phyloP scores from a whole-genome alignment of 495 filamentous ascomycete species.

The Chaetomidium leptoderma region DNA sequence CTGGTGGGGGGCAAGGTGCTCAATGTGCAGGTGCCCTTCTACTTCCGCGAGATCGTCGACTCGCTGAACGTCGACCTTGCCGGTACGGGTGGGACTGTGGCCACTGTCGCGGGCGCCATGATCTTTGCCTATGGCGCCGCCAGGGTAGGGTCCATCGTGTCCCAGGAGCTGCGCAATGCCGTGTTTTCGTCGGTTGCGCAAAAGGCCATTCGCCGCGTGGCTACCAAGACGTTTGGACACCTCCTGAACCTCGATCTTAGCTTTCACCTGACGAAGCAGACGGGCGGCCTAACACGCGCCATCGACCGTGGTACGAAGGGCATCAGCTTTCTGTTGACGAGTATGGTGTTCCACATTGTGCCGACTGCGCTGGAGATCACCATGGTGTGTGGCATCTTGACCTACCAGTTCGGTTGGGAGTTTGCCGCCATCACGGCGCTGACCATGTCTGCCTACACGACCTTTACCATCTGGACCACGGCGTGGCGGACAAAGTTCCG shows the following conservation, averaged over 20 bases:
- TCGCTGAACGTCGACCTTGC: slow-evolving; percentile 94
- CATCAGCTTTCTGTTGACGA: slow-evolving; percentile 92
- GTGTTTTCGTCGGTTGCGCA: slow-evolving; percentile 96
- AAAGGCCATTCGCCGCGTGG: slow-evolving; percentile 89
- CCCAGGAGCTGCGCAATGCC: slow-evolving; percentile 90
- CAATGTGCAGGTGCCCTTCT: slow-evolving; percentile 97
- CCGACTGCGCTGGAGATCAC: slow-evolving; percentile 91
- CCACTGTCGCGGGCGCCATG: slow-evolving; percentile 83
- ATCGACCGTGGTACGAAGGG: slow-evolving; percentile 97
- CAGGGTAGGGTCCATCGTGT: slow-evolving; percentile 78
- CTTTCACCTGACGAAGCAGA: slow-evolving; percentile 92
- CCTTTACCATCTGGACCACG: slow-evolving; percentile 92
- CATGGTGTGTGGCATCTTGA: slow-evolving; percentile 90
- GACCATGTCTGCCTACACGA: slow-evolving; percentile 91
- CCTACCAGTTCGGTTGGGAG: slow-evolving; percentile 86
- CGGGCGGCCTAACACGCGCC: slow-evolving; percentile 86
- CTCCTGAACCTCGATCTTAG: slow-evolving; percentile 82
- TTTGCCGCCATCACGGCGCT: slow-evolving; percentile 87
- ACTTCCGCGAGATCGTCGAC: slow-evolving; percentile 96
- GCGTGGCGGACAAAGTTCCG: slow-evolving; percentile 96
- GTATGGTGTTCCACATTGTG: slow-evolving; percentile 97
- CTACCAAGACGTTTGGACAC: slow-evolving; percentile 88
- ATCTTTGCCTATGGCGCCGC: slow-evolving; percentile 88
- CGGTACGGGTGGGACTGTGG: slow-evolving; percentile 74
- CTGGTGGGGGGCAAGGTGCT: slow-evolving; percentile 89